Evolutionary conservation across 1,284 basidiomycete genomes (phyloP).

Genomic region (Marasmius oreades): DNA sequence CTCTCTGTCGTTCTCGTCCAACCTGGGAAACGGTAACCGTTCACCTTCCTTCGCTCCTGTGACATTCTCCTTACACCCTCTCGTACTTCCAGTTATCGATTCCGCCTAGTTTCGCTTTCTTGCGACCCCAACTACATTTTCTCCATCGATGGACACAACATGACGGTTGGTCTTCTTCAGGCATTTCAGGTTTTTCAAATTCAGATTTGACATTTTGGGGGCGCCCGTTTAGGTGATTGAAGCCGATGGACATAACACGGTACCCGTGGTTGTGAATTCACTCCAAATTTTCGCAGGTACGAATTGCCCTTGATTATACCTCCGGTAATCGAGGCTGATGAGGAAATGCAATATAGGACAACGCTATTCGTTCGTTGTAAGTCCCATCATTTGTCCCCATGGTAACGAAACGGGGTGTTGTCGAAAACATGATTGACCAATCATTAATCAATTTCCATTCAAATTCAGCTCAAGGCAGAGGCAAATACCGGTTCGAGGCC

Average conservation of each 20-base stretch:
- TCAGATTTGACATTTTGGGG: constrained; percentile 19
- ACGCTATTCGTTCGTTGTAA: constrained; percentile 27
- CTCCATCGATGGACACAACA: constrained; percentile 35
- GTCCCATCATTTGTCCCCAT: constrained; percentile 15
- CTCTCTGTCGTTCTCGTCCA: constrained; percentile 29
- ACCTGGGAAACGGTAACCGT: constrained; percentile 11
- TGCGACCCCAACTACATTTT: constrained; percentile 35
- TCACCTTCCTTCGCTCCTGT: constrained; percentile 16
- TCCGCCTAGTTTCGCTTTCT: constrained; percentile 31
- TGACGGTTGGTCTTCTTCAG: constrained; percentile 33
- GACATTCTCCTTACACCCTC: constrained; percentile 13
- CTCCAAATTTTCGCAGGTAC: constrained; percentile 26
- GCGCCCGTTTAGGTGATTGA: constrained; percentile 34
- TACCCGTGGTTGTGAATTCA: constrained; percentile 21
- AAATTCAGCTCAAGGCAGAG: not conserved
- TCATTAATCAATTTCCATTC: not conserved
- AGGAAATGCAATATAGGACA: constrained; percentile 22
- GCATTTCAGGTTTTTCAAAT: constrained; percentile 9
- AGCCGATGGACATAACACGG: constrained; percentile 32
- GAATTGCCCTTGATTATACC: not conserved
- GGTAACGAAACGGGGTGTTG: too few relatives aligned
- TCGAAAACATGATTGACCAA: not conserved
- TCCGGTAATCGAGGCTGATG: not conserved
- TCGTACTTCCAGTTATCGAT: constrained; percentile 24
- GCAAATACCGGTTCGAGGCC: too few relatives aligned